phyloP scores from a whole-genome alignment of 257 asterid genomes.

The Ballota nigra region DNA sequence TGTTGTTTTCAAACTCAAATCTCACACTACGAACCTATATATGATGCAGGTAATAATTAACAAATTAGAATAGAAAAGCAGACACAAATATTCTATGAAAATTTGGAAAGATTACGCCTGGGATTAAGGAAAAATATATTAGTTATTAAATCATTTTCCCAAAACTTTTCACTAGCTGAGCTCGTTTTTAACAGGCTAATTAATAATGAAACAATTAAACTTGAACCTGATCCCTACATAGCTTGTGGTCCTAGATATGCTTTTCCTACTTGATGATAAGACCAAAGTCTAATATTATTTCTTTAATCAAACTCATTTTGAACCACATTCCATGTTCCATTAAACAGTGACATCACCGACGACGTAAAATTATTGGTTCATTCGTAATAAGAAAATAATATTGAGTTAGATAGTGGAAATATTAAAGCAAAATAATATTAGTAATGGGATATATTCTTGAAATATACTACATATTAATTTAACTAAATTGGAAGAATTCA shows the following conservation, averaged over 20 bases:
- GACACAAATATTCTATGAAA: not conserved
- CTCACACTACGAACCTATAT: no score
- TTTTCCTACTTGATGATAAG: conserved; percentile 19
- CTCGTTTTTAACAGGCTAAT: not conserved
- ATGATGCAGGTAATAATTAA: no score
- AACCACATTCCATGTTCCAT: conserved; percentile 36
- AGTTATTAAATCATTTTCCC: not conserved
- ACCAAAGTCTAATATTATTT: conserved; percentile 23
- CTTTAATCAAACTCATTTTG: conserved; percentile 14
- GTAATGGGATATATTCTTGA: conserved; percentile 33
- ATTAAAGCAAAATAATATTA: not conserved
- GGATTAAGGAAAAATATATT: not conserved
- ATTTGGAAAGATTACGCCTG: not conserved
- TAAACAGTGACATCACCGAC: conserved; percentile 19
- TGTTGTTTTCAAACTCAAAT: no score
- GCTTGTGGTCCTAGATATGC: conserved; percentile 34
- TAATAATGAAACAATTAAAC: not conserved
- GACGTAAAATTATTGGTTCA: conserved; percentile 12
- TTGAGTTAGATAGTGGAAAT: conserved; percentile 25
- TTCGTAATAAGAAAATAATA: conserved; percentile 12
- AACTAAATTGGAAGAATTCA: conserved; percentile 12
- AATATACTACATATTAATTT: not conserved
- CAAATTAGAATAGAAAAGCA: no score
- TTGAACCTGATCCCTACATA: conserved; percentile 32
- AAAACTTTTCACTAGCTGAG: not conserved